A percentile compares a stretch with the other conserved stretches of the same genome.
Evolutionary conservation across 257 asterid species (phyloP).

Genomic region (Solanum medicagineum): DNA sequence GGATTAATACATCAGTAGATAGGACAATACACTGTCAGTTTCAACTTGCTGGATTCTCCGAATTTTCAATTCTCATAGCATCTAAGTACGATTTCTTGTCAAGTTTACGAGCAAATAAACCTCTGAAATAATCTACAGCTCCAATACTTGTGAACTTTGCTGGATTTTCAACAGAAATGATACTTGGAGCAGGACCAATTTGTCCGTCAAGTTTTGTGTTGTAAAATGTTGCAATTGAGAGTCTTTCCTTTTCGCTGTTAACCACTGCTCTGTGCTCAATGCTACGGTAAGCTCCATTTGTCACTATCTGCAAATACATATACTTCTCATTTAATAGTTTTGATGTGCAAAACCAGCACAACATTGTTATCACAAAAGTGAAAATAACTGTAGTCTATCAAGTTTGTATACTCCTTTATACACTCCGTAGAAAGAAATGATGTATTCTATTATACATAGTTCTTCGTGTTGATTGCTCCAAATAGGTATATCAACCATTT

Average conservation of each 20-base stretch:
- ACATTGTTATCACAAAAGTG: not conserved
- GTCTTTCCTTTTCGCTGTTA: conserved; percentile 22
- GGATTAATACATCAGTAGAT: not conserved
- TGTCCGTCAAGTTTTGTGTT: conserved; percentile 1
- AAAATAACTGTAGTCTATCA: not conserved
- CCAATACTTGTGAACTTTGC: conserved; percentile 26
- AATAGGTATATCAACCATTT: not conserved
- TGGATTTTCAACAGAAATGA: conserved; percentile 17
- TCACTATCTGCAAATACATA: conserved; percentile 17
- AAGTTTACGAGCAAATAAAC: conserved; percentile 20
- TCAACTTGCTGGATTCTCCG: not conserved
- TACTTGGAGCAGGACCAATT: conserved; percentile 29
- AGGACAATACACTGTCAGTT: not conserved
- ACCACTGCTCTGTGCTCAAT: conserved; percentile 38
- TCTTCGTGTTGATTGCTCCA: not conserved
- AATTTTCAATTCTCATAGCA: conserved; percentile 16
- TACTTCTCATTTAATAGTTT: not conserved
- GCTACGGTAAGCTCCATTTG: conserved; percentile 39
- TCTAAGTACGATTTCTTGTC: conserved; percentile 35
- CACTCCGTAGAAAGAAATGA: not conserved
- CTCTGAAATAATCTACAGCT: conserved; percentile 19
- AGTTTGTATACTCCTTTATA: not conserved
- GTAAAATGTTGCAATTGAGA: conserved; percentile 33
- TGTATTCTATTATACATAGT: not conserved
- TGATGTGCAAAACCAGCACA: not conserved